phyloP scores from a whole-genome alignment of 345 rosid species.

The Salix viminalis region DNA sequence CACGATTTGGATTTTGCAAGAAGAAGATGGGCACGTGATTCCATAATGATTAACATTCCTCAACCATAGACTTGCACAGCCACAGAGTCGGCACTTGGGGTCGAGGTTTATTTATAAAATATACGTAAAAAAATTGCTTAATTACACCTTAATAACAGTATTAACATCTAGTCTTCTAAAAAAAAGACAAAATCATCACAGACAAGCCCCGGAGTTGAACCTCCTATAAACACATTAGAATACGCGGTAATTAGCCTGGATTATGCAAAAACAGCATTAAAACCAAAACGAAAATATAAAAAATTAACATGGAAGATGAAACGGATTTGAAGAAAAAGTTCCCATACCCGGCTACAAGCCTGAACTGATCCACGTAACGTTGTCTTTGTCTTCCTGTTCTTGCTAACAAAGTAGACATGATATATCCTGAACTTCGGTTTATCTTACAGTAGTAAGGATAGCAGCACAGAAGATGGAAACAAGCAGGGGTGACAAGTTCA shows the following conservation, averaged over 20 bases:
- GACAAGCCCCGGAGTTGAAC: background rate
- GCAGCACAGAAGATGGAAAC: background rate
- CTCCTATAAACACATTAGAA: background rate
- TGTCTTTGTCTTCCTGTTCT: slow-evolving; percentile 46
- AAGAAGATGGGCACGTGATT: background rate
- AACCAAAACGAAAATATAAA: background rate
- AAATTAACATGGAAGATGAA: background rate
- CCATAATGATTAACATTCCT: background rate
- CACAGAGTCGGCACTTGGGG: background rate
- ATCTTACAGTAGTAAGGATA: no score
- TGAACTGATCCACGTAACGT: slow-evolving; percentile 42
- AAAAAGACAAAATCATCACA: background rate
- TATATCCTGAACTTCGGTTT: background rate
- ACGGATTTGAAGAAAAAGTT: background rate
- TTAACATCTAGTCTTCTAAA: background rate
- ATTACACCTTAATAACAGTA: background rate
- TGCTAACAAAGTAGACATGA: slow-evolving; percentile 32
- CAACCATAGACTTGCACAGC: background rate
- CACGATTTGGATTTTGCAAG: background rate
- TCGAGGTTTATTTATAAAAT: background rate
- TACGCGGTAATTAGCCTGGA: background rate
- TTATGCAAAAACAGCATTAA: background rate
- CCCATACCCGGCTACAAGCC: slow-evolving; percentile 49
- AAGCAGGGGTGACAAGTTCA: background rate
- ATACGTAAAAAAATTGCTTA: background rate